Evolutionary conservation across 2,329 filamentous ascomycete species (phyloP).

Genomic region (Stromatinia cepivora): DNA sequence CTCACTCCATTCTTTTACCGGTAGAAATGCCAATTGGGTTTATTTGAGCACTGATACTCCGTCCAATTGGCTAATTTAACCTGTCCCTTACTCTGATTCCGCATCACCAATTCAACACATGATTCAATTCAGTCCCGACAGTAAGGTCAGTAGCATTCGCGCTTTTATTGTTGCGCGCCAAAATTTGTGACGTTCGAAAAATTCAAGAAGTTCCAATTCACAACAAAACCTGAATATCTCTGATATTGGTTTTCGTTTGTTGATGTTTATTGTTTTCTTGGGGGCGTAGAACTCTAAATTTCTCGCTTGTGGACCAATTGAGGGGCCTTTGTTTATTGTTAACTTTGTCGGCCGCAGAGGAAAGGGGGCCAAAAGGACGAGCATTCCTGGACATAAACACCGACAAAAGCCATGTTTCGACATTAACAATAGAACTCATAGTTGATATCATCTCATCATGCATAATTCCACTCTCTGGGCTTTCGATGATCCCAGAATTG

Average conservation of each 20-base stretch:
- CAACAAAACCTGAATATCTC: not conserved
- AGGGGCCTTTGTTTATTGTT: constrained; percentile 19
- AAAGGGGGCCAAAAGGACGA: constrained; percentile 12
- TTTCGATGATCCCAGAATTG: constrained; percentile 14
- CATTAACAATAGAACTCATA: constrained; percentile 2
- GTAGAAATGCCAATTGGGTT: not conserved
- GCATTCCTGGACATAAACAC: constrained; percentile 7
- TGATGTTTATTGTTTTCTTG: constrained; percentile 16
- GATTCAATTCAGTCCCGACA: constrained; percentile 13
- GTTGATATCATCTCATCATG: constrained; percentile 13
- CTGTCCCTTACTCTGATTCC: constrained; percentile 12
- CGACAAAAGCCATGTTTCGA: not conserved
- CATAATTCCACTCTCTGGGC: constrained; percentile 5
- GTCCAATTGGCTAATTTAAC: not conserved
- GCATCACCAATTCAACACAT: constrained; percentile 18
- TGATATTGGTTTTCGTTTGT: not conserved
- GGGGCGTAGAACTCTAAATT: constrained; percentile 16
- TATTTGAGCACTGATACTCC: not conserved
- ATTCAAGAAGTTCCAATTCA: not conserved
- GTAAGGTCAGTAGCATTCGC: constrained; percentile 15
- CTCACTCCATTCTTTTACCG: not conserved
- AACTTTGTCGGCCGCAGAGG: not conserved
- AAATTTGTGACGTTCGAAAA: not conserved
- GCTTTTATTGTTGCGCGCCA: constrained; percentile 11
- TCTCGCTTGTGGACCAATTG: constrained; percentile 20